phyloP scores from a whole-genome alignment of 1,139 yeast genomes.

The Zygoascus hellenicus region DNA sequence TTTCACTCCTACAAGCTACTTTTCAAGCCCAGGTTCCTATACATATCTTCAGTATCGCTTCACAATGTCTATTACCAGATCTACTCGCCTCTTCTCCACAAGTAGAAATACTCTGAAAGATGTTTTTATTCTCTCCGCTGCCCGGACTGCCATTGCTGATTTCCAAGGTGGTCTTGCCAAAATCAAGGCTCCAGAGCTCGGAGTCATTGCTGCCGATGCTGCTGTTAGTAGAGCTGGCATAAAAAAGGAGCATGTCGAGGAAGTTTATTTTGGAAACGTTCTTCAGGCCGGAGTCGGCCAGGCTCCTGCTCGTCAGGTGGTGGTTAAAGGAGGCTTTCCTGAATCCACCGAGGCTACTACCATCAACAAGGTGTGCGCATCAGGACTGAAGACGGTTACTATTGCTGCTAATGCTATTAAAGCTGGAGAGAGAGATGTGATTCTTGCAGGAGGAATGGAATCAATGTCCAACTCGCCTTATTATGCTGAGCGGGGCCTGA shows the following conservation, averaged over 20 bases:
- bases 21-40: no score
- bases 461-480: slow-evolving; percentile 58
- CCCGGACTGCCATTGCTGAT: slow-evolving; percentile 57
- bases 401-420: slow-evolving; percentile 52
- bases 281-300: slow-evolving; percentile 57
- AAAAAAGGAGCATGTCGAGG: slow-evolving; percentile 47
- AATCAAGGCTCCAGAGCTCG: slow-evolving; percentile 48
- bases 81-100: slow-evolving; percentile 7
- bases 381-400: slow-evolving; percentile 53
- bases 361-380: slow-evolving; percentile 57
- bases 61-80: background rate
- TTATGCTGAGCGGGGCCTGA: slow-evolving; percentile 37
- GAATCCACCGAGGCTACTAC: slow-evolving; percentile 50
- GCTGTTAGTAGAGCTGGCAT: slow-evolving; percentile 52
- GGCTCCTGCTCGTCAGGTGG: slow-evolving; percentile 62
- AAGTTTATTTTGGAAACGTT: slow-evolving; percentile 53
- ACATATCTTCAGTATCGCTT: no score
- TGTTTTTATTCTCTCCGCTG: slow-evolving; percentile 50
- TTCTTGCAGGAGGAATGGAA: slow-evolving; percentile 60
- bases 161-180: slow-evolving; percentile 51
- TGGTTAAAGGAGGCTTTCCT: slow-evolving; percentile 53
- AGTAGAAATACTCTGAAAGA: slow-evolving; percentile 17
- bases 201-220: slow-evolving; percentile 50
- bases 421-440: slow-evolving; percentile 49
- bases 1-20: no score